These are phyloP conservation scores for Hypoxylon sp. DNA, from an alignment of 2,329 filamentous ascomycete genomes.

Conservation along the genomic window DNA sequence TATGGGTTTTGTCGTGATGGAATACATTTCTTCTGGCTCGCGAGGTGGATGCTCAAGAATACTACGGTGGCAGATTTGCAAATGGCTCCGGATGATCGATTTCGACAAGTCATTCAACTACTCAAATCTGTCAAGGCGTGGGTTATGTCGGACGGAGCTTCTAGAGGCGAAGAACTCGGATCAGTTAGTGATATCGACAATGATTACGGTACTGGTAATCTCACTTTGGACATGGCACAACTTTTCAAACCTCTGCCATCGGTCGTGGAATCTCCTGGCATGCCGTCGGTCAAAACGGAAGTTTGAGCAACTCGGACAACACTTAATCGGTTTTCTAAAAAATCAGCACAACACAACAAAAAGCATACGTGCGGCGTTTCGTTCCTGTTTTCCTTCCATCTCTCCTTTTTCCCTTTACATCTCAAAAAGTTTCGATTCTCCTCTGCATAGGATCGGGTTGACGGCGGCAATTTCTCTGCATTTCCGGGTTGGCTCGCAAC, in stretches of 20 bases:
- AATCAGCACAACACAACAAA: constrained; percentile 35
- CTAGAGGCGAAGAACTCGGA: constrained; percentile 76
- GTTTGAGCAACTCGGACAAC: constrained; percentile 46
- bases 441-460: constrained; percentile 54
- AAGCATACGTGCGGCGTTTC: constrained; percentile 53
- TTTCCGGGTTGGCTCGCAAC: constrained; percentile 55
- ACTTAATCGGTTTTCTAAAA: constrained; percentile 27
- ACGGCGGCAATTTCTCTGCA: constrained; percentile 56
- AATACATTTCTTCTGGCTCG: constrained; percentile 81
- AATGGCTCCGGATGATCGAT: constrained; percentile 70
- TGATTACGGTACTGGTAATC: constrained; percentile 73
- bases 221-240: constrained; percentile 79
- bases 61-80: constrained; percentile 68
- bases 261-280: constrained; percentile 61
- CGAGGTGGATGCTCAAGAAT: constrained; percentile 74
- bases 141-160: constrained; percentile 74
- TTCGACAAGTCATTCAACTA: constrained; percentile 72
- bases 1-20: constrained; percentile 80
- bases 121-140: constrained; percentile 73
- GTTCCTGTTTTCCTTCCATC: constrained; percentile 52
- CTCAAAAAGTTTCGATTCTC: constrained; percentile 53
- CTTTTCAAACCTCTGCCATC: constrained; percentile 75
- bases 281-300: constrained; percentile 61
- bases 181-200: constrained; percentile 78
- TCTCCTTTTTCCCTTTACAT: constrained; percentile 46